Evolutionary conservation across 768 basidiomycete genomes (phyloP), one percentile per base, ranked within the genome.

Genomic region (Leccinum obscurum): DNA sequence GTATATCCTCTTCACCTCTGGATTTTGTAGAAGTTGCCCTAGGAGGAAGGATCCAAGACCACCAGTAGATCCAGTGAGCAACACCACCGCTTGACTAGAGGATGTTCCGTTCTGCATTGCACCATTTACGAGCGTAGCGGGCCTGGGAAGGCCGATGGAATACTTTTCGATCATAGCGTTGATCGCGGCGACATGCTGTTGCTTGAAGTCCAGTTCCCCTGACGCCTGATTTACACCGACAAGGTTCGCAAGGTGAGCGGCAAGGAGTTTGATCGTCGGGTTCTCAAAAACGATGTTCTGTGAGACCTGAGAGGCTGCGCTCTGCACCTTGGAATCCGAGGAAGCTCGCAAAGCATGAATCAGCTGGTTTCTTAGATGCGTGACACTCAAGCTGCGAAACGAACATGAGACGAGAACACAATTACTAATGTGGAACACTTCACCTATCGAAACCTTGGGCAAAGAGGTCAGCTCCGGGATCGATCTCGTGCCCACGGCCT

Each of bases 41-140:
- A 80, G 64, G 15, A 78, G 54, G 53, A 76, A 72, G 2, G 77
- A 74, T 15, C 80, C 79, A 1, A 81, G 70, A 10, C 72, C 74
- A 9, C 79, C 80, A 6, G 80, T 81, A 1, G 78, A 76, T 14
- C 80, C 79, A 4, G 80, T 81, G 35, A 81, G 61, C 1, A 66
- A 52, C 1, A 55, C 58, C 1, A 46, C 51, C 13, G 24, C 34
- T 15, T 34, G 15, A 6, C 7, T 1, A 26, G 57, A 28, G 35
- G 4, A 8, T 6, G 17, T 15, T 26, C 41, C 59, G 15, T 61
- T 51, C 32, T 20, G 5, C 10, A 20, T 13, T 55, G 13, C 15
- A 15, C 14, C 32, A 7, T 34, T 46, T 4, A 13, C 28, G 3
- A 17, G 2, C 15, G n/a, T 11, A 22, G 32, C 5, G 3, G 55